Evolutionary conservation across 2,329 filamentous ascomycete species (phyloP), one percentile per base, ranked within the genome.

Genomic region (Trichoderma afroharzianum): DNA sequence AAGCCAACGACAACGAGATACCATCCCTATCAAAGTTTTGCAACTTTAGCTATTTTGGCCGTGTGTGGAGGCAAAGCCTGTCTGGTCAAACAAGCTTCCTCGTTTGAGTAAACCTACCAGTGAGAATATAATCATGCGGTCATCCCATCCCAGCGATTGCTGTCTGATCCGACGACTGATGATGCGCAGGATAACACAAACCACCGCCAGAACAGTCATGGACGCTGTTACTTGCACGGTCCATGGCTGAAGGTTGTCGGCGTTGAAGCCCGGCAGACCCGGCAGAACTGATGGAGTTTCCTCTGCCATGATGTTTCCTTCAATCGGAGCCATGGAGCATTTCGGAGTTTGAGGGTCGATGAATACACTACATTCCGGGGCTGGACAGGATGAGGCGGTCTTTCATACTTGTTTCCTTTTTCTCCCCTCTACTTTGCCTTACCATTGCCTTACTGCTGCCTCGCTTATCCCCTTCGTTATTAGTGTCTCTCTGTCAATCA

Each of bases 121-220:
- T 15, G 84, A 85, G 70, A 82, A 85, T 2, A 85, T 72, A 68
- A 86, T 83, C 78, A 85, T 81, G 74, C 80, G 84, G 75, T 86
- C 84, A 77, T 86, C 84, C 84, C 83, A 84, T 83, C 84, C 85
- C 9, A 85, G 74, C 63, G 76, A 72, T 68, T 84, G 83, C 11
- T 75, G 78, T 66, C 82, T 83, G 62, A 84, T 73, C 55, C 78
- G 79, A 6, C 84, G 82, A 71, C 82, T 82, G 14, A 81, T 43
- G 7, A 86, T 61, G 9, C 84, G 80, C 28, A 86, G 76, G 15
- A 67, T 75, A 8, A 85, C 82, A 6, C 78, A 74, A 1, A 81
- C 32, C 9, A 82, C 73, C 3, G 83, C 81, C 53, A 86, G 76
- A n/a, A 80, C 77, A 4, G 83, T 85, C 72, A 85, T 77, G 4